Evolutionary conservation across 2,329 filamentous ascomycete species (phyloP), one percentile per base, ranked within the genome.

Genomic region (Venturia nashicola): DNA sequence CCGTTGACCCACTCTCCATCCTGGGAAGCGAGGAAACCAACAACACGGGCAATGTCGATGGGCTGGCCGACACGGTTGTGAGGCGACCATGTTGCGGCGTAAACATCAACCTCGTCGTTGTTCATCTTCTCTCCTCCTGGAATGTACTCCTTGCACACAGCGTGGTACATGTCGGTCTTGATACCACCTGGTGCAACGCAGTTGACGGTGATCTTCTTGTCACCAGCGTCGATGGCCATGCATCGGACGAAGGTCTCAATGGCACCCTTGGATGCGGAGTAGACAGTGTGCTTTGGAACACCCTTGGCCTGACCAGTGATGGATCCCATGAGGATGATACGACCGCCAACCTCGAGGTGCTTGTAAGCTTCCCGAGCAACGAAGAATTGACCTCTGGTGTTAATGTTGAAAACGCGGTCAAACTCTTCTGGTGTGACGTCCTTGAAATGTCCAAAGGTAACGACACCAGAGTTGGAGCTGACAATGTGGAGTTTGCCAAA

Each of bases 401-500:
- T 86, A 72, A 85, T 79, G 71, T 76, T 77, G 73, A 86, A 83
- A 65, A 86, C 82, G 46, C 79, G 78, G 74, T 85, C 81, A 68
- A 78, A 83, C 71, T 81, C 78, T 72, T 81, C 81, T 72, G 80
- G 78, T 57, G 77, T 77, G 57, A 81, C 79, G 65, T 81, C 79
- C 73, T 80, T 79, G 68, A 81, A 72, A 72, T 81, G 79, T 65
- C 79, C 79, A 71, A 81, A 81, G 55, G 76, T 78, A 43, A 81
- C 79, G 63, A 81, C 81, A 68, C 81, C 86, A 57, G 82, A 84
- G 80, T 89, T 89, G 71, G 83, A 87, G 79, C 83, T 84, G 70
- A 86, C 86, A 69, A 89, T 86, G 76, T 89, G 79, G 71, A 89
- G 79, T 73, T 83, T 81, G 74, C 86, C 86, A 71, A 85, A 90